Base-by-base conservation (phyloP, 805 yeast species). In the Yamadazyma ubonensis region DNA sequence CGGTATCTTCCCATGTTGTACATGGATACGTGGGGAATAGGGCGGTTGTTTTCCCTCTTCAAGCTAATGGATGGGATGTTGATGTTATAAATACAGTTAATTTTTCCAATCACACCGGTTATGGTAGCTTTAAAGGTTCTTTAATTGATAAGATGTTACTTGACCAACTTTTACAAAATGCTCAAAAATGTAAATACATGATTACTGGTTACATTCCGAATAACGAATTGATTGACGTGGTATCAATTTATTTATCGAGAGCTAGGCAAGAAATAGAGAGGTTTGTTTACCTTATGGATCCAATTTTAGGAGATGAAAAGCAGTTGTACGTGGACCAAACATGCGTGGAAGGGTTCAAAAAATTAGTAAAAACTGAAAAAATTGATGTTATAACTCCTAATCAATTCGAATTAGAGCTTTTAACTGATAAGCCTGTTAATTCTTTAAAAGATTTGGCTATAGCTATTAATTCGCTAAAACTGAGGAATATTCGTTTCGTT, bases 21-120 rank as follows among this genome's bases (percentile, higher is more conserved):
- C 98, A 91, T 57, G 99, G 99, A 2, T 84, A 87, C 53, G 99
- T 93, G 2, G 99, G 99, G 1, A 89, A 89, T 58, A 76, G 81
- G 42, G 96, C 96, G 0, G 86, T 93, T 0, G 85, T 91, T 2
- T 86, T 93, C 56, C 96, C 98, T 0, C 64, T 91, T 16, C 97
- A 91, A 55, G 67, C 79, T 29, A 70, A 78, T 32, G 95, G 93
- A 0, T 91, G 97, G 96, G 91, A 93, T 56, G 96, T 90, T 7
- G 96, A 91, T 57, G 80, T 80, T 16, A 70, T 93, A 39, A 87
- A 91, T 61, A 87, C 96, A 1, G 95, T 90, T 15, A 86, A 87
- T 54, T 81, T 82, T 51, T 86, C 96, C 1, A 89, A 91, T 52
- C 97, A 91, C 63, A 91, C 97, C 2, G 98, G 96, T 1, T 88